Evolutionary conservation across 768 basidiomycete species (phyloP).

Genomic region (Suillus decipiens): DNA sequence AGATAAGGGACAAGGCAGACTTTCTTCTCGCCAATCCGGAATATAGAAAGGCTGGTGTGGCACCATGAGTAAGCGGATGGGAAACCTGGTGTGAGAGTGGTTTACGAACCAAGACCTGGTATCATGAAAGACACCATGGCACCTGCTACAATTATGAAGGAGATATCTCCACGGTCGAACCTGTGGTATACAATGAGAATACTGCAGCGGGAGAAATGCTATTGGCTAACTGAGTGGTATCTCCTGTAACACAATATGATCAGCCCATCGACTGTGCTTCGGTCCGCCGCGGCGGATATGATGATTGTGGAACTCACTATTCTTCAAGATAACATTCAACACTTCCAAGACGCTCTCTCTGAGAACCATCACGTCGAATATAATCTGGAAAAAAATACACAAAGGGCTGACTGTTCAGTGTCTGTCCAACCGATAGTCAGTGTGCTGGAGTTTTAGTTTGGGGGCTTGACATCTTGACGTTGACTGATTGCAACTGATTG

Average conservation of each 20-base stretch:
- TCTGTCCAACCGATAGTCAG: not conserved
- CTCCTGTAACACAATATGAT: conserved; percentile 22
- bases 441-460: not conserved
- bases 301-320: not conserved
- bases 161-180: conserved; percentile 70
- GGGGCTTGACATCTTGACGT: not conserved
- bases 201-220: not conserved
- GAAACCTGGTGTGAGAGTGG: conserved; percentile 10
- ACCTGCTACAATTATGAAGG: conserved; percentile 69
- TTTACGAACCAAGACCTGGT: conserved; percentile 61
- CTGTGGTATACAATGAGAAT: conserved; percentile 32
- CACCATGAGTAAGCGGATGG: conserved; percentile 1
- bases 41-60: conserved; percentile 62
- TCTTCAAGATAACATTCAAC: not conserved
- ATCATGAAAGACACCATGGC: conserved; percentile 79
- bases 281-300: not conserved
- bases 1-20: conserved; percentile 70
- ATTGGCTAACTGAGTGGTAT: conserved; percentile 29
- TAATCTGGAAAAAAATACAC: not conserved
- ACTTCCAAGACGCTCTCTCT: not conserved
- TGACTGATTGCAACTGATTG: not conserved
- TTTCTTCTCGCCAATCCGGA: conserved; percentile 74
- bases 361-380: not conserved
- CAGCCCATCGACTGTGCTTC: not conserved
- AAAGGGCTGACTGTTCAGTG: not conserved